Base-by-base conservation (phyloP, 495 filamentous ascomycete species). In the Penicillium daleae region DNA sequence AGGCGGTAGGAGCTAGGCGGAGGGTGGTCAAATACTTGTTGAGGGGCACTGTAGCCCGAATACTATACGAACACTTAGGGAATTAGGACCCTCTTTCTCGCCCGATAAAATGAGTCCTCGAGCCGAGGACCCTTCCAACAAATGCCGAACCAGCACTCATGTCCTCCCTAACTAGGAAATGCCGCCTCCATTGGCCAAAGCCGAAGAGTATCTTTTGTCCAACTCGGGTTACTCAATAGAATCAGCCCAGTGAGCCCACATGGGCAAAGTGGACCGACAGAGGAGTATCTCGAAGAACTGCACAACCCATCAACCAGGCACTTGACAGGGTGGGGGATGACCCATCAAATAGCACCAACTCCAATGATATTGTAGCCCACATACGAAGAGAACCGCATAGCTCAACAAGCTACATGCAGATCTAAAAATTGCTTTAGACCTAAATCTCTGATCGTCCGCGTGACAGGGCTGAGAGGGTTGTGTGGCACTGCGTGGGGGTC, bases 151-250 rank as follows among this genome's bases (percentile, higher is more conserved):
- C 13, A 40, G 10, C 17, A 42, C 22, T 29, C 35, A 63, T 27
- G 40, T 63, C 49, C 32, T 66, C 29, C 64, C 59, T 51, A 59
- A 50, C 40, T 17, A 12, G 64, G 64, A 24, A 62, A 44, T 61
- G 8, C 64, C 64, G 65, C 31, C 42, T 33, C 40, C 31, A 57
- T 24, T 29, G 19, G 7, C 12, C 6, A 22, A 9, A n/a, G 26
- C 24, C 13, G 49, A 56, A 33, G 22, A 37, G 17, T 9, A n/a
- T n/a, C n/a, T n/a, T n/a, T n/a, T n/a, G 44, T 42, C 24, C 39
- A 57, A 35, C 60, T 68, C 68, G 68, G 68, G 40, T 68, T 71
- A 71, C 68, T 68, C 66, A 39, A 69, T 68, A 53, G 57, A 62
- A 65, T 1, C 39, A 51, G 46, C n/a, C 46, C 46, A 62, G 63